phyloP scores from a whole-genome alignment of 768 basidiomycete species.

The Suillus placidus region DNA sequence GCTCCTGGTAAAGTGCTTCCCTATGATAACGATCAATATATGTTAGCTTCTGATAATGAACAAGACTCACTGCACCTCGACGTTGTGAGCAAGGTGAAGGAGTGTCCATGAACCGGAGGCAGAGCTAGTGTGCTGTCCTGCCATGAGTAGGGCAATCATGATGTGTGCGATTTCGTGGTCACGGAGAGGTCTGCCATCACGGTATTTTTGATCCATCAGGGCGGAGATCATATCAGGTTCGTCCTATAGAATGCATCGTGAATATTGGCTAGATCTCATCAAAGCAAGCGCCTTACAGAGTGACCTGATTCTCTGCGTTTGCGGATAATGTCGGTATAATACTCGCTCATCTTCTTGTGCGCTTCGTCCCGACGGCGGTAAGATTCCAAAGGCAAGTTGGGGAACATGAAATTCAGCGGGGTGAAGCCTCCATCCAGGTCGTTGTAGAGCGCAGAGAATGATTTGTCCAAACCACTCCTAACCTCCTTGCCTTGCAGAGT shows the following conservation, averaged over 20 bases:
- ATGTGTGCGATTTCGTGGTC: slow-evolving; percentile 97
- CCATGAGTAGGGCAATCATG: slow-evolving; percentile 99
- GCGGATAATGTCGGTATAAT: slow-evolving; percentile 86
- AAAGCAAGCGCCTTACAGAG: slow-evolving; percentile 30
- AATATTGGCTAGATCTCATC: not conserved
- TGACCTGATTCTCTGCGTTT: slow-evolving; percentile 60
- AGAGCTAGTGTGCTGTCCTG: slow-evolving; percentile 97
- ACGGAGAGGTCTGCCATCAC: slow-evolving; percentile 70
- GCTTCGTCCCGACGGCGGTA: slow-evolving; percentile 89
- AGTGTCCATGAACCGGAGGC: slow-evolving; percentile 90
- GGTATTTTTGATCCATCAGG: slow-evolving; percentile 82
- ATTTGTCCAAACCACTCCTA: slow-evolving; percentile 73
- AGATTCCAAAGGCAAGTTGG: slow-evolving; percentile 87
- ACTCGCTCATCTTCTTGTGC: slow-evolving; percentile 90
- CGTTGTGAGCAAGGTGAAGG: slow-evolving; percentile 80
- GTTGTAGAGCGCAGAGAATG: slow-evolving; percentile 81
- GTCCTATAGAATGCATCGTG: slow-evolving; percentile 43
- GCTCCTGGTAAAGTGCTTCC: slow-evolving; percentile 86
- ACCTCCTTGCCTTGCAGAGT: slow-evolving; percentile 95
- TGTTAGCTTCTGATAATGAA: not conserved
- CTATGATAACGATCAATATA: slow-evolving; percentile 38
- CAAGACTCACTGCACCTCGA: slow-evolving; percentile 68
- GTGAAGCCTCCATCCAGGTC: slow-evolving; percentile 97
- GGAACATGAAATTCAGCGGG: slow-evolving; percentile 93
- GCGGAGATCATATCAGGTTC: slow-evolving; percentile 94